These are phyloP conservation scores for Hypoxylon subgilvum DNA, from an alignment of 495 filamentous ascomycete genomes.

Conservation along the genomic window DNA sequence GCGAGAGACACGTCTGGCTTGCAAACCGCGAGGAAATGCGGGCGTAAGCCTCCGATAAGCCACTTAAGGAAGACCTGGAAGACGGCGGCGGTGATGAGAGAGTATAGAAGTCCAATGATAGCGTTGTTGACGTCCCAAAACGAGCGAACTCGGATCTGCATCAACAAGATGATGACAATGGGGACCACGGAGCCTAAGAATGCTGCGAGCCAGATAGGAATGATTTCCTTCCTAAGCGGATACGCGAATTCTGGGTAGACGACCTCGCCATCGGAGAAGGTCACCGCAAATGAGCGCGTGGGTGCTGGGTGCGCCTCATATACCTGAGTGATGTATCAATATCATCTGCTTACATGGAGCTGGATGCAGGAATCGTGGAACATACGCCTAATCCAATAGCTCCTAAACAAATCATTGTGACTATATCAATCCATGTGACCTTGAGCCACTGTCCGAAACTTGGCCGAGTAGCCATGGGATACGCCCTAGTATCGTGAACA, in stretches of 20 bases:
- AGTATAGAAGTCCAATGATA: slow-evolving; percentile 64
- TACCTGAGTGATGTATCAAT: slow-evolving; percentile 46
- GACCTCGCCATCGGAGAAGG: slow-evolving; percentile 62
- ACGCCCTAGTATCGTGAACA: slow-evolving; percentile 26
- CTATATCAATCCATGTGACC: slow-evolving; percentile 61
- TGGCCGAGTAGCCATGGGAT: slow-evolving; percentile 50
- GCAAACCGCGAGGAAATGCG: slow-evolving; percentile 65
- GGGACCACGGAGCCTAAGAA: slow-evolving; percentile 62
- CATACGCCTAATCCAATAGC: slow-evolving; percentile 63
- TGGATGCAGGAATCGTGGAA: slow-evolving; percentile 2
- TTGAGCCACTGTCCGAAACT: slow-evolving; percentile 64
- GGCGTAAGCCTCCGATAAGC: slow-evolving; percentile 63
- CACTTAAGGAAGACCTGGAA: slow-evolving; percentile 65
- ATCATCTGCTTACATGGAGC: neutral
- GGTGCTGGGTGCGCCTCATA: slow-evolving; percentile 64
- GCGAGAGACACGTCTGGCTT: slow-evolving; percentile 54
- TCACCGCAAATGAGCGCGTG: slow-evolving; percentile 62
- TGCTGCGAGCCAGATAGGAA: slow-evolving; percentile 66
- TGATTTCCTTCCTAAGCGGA: slow-evolving; percentile 65
- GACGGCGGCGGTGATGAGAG: slow-evolving; percentile 62
- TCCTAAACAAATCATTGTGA: slow-evolving; percentile 63
- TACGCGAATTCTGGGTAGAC: slow-evolving; percentile 68
- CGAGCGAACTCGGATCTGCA: slow-evolving; percentile 65
- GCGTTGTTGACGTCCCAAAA: slow-evolving; percentile 74
- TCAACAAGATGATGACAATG: slow-evolving; percentile 60